Conservation (phyloP, 768 basidiomycete species). For the Hypholoma sublateritium region DNA sequence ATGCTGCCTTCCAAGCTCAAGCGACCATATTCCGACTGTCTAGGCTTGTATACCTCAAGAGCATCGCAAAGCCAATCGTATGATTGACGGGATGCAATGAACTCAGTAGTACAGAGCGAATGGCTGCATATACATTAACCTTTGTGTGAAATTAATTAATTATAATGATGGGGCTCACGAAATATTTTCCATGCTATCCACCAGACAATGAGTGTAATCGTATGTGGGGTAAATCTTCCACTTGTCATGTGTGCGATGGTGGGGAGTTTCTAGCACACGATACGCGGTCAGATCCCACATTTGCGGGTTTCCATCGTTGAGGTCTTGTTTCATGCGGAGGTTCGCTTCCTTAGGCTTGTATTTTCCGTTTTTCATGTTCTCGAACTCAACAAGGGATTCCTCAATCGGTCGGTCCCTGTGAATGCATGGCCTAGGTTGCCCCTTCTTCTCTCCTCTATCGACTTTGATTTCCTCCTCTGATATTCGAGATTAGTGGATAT, state of each 20-base stretch:
- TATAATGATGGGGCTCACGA: too few species aligned
- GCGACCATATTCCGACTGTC: constrained; percentile 95
- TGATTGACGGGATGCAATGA: constrained; percentile 92
- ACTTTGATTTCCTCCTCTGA: constrained; percentile 90
- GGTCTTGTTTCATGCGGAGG: constrained; percentile 96
- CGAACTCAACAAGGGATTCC: constrained; percentile 87
- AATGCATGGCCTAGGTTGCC: constrained; percentile 78
- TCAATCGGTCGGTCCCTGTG: constrained; percentile 84
- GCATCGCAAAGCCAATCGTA: constrained; percentile 99
- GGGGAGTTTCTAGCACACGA: constrained; percentile 84
- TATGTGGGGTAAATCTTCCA: constrained; percentile 99
- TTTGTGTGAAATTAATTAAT: too few species aligned
- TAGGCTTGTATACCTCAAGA: constrained; percentile 95
- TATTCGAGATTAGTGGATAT: background rate
- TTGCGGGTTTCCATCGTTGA: constrained; percentile 90
- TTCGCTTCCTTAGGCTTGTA: constrained; percentile 92
- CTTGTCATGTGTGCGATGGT: constrained; percentile 89
- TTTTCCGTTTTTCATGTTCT: constrained; percentile 87
- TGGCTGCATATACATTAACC: constrained; percentile 52
- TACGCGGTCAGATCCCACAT: constrained; percentile 99
- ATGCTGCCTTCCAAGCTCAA: constrained; percentile 92
- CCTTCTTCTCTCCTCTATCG: constrained; percentile 83
- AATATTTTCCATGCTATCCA: constrained; percentile 98
- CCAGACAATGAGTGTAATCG: constrained; percentile 97
- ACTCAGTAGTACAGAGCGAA: constrained; percentile 95